phyloP scores from a whole-genome alignment of 768 basidiomycete species.

The Pisolithus orientalis region DNA sequence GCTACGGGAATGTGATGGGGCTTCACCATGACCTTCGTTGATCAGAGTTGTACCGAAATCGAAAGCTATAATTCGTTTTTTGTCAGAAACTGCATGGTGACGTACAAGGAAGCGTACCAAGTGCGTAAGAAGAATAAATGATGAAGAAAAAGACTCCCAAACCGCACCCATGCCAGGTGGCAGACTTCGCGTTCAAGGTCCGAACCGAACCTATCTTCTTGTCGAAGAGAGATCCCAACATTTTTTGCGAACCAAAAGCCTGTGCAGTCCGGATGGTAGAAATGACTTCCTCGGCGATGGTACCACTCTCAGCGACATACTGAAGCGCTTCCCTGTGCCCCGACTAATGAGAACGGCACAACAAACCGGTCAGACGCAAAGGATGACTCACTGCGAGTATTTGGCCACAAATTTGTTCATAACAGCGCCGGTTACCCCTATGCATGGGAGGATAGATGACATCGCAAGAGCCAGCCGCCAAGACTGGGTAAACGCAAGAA shows the following conservation, averaged over 20 bases:
- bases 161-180: constrained; percentile 53
- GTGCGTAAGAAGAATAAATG: constrained; percentile 69
- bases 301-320: constrained; percentile 73
- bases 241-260: constrained; percentile 79
- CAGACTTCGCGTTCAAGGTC: constrained; percentile 48
- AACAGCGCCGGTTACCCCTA: constrained; percentile 61
- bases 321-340: constrained; percentile 50
- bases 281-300: constrained; percentile 89
- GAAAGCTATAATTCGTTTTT: constrained; percentile 50
- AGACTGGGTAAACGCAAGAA: constrained; percentile 57
- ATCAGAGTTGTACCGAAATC: constrained; percentile 86
- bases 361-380: neutral
- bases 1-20: neutral
- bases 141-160: constrained; percentile 77
- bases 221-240: constrained; percentile 63
- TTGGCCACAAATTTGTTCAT: constrained; percentile 65
- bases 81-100: neutral
- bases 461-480: constrained; percentile 85
- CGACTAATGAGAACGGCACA: neutral
- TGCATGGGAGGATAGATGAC: constrained; percentile 79
- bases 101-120: constrained; percentile 36
- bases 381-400: constrained; percentile 54
- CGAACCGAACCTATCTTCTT: constrained; percentile 48
- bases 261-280: constrained; percentile 85
- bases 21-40: constrained; percentile 46